phyloP scores from a whole-genome alignment of 2,329 filamentous ascomycete species.

The Graphiopsis chlorocephala region DNA sequence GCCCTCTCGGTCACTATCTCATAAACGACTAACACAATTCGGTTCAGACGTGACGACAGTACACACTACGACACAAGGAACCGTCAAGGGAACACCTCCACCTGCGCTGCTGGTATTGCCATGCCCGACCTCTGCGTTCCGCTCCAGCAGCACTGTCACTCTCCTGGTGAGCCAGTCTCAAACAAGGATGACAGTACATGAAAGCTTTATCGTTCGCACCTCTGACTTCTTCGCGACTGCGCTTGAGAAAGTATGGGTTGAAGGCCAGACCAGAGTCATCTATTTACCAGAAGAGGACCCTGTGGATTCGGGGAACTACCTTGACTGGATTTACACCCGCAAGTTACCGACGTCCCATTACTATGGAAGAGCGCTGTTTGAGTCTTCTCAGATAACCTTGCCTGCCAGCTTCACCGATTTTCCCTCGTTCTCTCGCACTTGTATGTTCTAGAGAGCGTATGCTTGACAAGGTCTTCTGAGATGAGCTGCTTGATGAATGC shows the following conservation, averaged over 20 bases:
- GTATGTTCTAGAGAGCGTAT: conserved; percentile 23
- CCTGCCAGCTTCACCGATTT: too few species aligned
- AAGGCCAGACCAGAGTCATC: background rate
- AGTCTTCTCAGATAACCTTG: background rate
- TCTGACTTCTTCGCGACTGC: background rate
- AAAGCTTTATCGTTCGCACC: background rate
- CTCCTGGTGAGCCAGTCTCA: background rate
- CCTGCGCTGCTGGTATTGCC: too few species aligned
- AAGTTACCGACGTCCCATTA: background rate
- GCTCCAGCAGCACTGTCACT: background rate
- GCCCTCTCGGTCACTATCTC: too few species aligned
- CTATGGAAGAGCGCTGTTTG: too few species aligned
- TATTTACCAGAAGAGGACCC: background rate
- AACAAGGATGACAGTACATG: background rate
- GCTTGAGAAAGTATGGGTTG: background rate
- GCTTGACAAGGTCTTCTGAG: conserved; percentile 21
- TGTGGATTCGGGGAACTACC: conserved; percentile 16
- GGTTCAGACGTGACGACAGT: too few species aligned
- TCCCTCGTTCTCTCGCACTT: background rate
- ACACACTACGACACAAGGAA: too few species aligned
- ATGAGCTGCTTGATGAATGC: conserved; percentile 15
- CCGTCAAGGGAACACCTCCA: too few species aligned
- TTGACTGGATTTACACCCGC: conserved; percentile 22
- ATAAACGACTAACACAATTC: too few species aligned
- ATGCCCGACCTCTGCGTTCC: too few species aligned